These are phyloP conservation scores for Xerocomus brunneocitrinus DNA, from an alignment of 768 basidiomycete genomes.

Conservation along the genomic window DNA sequence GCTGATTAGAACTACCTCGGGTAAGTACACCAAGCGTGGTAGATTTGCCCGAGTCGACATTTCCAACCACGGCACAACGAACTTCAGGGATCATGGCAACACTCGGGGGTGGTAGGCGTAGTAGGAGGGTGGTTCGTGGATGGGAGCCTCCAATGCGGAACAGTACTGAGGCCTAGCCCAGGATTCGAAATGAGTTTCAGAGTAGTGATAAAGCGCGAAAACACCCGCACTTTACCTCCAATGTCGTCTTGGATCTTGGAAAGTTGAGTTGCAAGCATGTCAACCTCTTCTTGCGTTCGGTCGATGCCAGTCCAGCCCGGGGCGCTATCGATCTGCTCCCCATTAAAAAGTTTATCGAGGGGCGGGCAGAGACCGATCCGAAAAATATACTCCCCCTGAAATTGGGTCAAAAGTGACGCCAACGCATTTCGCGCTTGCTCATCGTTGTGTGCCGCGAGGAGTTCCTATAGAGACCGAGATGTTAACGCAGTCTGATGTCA, in stretches of 20 bases:
- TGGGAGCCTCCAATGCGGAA: conserved; percentile 43
- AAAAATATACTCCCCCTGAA: conserved; percentile 70
- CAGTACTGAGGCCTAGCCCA: conserved; percentile 50
- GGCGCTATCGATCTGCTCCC: conserved; percentile 43
- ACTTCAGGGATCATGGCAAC: conserved; percentile 86
- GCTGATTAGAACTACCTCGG: conserved; percentile 50
- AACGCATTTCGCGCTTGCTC: conserved; percentile 60
- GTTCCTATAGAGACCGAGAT: conserved; percentile 29
- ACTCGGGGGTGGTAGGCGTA: conserved; percentile 72
- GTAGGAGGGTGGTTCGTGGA: conserved; percentile 55
- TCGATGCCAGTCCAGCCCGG: conserved; percentile 51
- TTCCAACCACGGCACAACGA: conserved; percentile 93
- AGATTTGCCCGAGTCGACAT: conserved; percentile 91
- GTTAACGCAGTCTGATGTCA: not conserved
- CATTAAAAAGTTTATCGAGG: conserved; percentile 49
- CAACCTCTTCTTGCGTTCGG: conserved; percentile 50
- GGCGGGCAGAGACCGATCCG: conserved; percentile 69
- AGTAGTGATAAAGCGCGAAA: not conserved
- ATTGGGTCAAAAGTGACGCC: conserved; percentile 61
- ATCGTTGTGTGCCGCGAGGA: conserved; percentile 40
- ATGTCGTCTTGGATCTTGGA: conserved; percentile 62
- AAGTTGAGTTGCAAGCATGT: conserved; percentile 41
- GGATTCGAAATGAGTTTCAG: not conserved
- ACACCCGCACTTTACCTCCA: conserved; percentile 63
- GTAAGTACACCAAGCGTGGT: conserved; percentile 94